phyloP scores from a whole-genome alignment of 2,329 filamentous ascomycete species.

The Apiospora arundinis region DNA sequence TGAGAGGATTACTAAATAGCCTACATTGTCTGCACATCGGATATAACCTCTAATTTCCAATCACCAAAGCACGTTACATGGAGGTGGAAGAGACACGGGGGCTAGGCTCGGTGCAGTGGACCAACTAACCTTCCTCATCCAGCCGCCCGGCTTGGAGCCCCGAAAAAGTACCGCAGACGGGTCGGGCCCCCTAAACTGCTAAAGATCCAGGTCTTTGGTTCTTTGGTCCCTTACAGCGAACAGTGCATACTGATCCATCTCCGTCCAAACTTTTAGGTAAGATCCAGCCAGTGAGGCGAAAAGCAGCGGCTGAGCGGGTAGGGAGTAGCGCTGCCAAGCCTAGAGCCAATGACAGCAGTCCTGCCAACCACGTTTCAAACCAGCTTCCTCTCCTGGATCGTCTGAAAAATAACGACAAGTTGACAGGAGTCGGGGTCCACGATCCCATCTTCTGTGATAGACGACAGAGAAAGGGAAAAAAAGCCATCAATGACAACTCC shows the following conservation, averaged over 20 bases:
- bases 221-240: background rate
- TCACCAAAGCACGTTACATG: background rate
- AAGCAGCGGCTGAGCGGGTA: background rate
- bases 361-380: conserved; percentile 4
- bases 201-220: background rate
- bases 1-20: no score
- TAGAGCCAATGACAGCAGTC: background rate
- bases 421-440: background rate
- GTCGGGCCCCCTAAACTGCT: background rate
- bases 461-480: background rate
- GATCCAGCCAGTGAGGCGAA: background rate
- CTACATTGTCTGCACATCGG: no score
- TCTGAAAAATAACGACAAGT: background rate
- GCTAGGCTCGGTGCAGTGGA: conserved; percentile 12
- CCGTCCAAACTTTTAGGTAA: conserved; percentile 1
- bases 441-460: background rate
- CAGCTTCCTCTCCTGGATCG: background rate
- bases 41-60: no score
- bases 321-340: background rate
- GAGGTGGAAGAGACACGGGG: background rate
- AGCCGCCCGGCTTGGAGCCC: background rate
- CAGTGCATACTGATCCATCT: background rate
- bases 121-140: conserved; percentile 6
- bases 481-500: background rate
- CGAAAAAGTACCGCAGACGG: conserved; percentile 6